A percentile compares a stretch with the other conserved stretches of the same genome.
phyloP scores from a whole-genome alignment of 2,329 filamentous ascomycete genomes.

The Neoarthrinium moseri region DNA sequence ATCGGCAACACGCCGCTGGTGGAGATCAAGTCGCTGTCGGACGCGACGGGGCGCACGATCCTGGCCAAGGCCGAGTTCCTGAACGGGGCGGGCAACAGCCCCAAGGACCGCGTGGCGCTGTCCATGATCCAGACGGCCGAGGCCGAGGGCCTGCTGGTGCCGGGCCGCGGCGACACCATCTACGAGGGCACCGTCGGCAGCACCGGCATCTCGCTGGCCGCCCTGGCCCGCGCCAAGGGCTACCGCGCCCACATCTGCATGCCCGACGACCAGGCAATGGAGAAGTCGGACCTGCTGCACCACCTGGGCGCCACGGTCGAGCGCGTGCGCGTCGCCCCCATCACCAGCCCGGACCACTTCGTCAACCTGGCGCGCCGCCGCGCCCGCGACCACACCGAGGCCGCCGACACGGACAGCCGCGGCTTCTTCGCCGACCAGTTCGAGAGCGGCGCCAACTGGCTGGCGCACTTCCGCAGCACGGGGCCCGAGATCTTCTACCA shows the following conservation, averaged over 20 bases:
- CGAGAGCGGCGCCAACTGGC: constrained; percentile 85
- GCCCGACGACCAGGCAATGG: constrained; percentile 84
- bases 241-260: constrained; percentile 97
- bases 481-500: constrained; percentile 88
- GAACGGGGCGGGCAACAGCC: constrained; percentile 89
- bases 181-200: constrained; percentile 97
- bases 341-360: constrained; percentile 90
- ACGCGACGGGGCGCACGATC: constrained; percentile 84
- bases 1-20: constrained; percentile 94
- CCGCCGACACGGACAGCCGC: constrained; percentile 57
- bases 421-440: constrained; percentile 98
- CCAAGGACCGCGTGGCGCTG: constrained; percentile 92
- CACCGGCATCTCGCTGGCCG: constrained; percentile 92
- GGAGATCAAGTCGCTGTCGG: constrained; percentile 79
- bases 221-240: constrained; percentile 81
- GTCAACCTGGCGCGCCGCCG: constrained; percentile 85
- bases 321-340: constrained; percentile 85
- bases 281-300: constrained; percentile 85
- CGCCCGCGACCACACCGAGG: constrained; percentile 69
- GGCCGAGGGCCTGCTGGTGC: constrained; percentile 69
- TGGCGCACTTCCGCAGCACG: constrained; percentile 77
- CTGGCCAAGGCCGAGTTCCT: constrained; percentile 95
- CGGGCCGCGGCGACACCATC: constrained; percentile 85
- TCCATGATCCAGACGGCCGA: constrained; percentile 86
- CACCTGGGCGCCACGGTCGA: constrained; percentile 93